Evolutionary conservation across 768 basidiomycete species (phyloP).

Genomic region (Mycena haematopus): DNA sequence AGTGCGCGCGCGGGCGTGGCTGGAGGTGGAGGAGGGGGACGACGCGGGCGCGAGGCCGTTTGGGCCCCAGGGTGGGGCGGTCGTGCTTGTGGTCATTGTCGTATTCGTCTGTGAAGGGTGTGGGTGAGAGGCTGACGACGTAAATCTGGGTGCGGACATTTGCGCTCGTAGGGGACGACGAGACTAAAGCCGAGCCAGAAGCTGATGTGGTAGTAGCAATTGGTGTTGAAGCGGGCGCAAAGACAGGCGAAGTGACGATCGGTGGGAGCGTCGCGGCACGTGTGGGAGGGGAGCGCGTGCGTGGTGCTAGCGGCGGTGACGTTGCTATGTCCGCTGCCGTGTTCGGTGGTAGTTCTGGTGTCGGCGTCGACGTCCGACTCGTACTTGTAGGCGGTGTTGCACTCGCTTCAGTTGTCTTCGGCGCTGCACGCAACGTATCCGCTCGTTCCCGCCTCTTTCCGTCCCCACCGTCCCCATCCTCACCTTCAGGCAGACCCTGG

Average conservation of each 20-base stretch:
- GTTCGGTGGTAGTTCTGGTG: background rate
- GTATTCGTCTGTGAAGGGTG: too few species aligned
- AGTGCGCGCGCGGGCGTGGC: slow-evolving; percentile 19
- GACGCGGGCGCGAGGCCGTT: slow-evolving; percentile 8
- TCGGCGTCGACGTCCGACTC: background rate
- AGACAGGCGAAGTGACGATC: slow-evolving; percentile 1
- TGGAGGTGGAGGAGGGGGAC: background rate
- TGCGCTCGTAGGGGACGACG: too few species aligned
- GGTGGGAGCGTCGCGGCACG: slow-evolving; percentile 23
- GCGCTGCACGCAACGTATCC: slow-evolving; percentile 14
- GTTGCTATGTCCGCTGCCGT: too few species aligned
- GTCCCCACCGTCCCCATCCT: background rate
- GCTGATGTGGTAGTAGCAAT: background rate
- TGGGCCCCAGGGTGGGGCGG: slow-evolving; percentile 10
- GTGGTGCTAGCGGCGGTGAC: too few species aligned
- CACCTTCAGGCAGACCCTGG: background rate
- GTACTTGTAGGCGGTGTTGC: background rate
- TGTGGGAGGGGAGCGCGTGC: background rate
- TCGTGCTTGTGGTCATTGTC: too few species aligned
- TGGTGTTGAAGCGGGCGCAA: background rate
- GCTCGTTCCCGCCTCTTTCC: slow-evolving; percentile 15
- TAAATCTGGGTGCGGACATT: too few species aligned
- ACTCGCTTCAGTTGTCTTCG: too few species aligned
- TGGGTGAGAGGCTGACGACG: background rate
- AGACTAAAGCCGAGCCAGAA: too few species aligned